Evolutionary conservation across 2,329 filamentous ascomycete genomes (phyloP), one percentile per base, ranked within the genome.

Genomic region (Hypoxylon sp.): DNA sequence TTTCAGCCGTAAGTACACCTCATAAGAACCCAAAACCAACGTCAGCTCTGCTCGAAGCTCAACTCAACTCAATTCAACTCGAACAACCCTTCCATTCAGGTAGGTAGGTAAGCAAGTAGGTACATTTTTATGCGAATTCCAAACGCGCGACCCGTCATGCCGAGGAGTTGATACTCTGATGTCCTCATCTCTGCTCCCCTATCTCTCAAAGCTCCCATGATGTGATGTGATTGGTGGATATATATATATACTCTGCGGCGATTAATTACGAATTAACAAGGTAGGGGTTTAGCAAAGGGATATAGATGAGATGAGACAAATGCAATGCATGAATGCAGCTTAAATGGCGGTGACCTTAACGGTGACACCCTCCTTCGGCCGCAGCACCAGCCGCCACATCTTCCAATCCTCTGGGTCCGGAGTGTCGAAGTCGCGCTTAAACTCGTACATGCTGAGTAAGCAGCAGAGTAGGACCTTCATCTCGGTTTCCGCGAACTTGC

Each of bases 331-430:
- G 8, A 17, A 44, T 2, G 39, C 4, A 29, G 11, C 46, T 14
- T 64, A 75, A 17, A 75, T 71, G n/a, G 72, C 72, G 10, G 75
- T 79, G 10, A 79, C 77, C 72, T 79, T 80, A 58, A 84, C 76
- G 1, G 74, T 78, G 13, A 83, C 77, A 26, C 83, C 82, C 66
- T 83, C 79, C 74, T 79, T 81, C 1, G 83, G 83, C 59, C 82
- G 74, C 72, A 84, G 69, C 14, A 84, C 82, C 48, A 84, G 70
- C 37, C 82, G 77, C 83, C 83, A 84, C 82, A 84, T 84, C 77
- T 84, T 84, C 78, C 81, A 79, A 13, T 78, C 76, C 74, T 84
- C 83, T 8, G 82, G 83, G 69, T 84, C 79, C 3, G 76, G 74
- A 5, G 79, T 76, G 29, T 67, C 71, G 33, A 72, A 66, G 63